Evolutionary conservation across 257 asterid genomes (phyloP).

Genomic region (Nicotiana otophora): DNA sequence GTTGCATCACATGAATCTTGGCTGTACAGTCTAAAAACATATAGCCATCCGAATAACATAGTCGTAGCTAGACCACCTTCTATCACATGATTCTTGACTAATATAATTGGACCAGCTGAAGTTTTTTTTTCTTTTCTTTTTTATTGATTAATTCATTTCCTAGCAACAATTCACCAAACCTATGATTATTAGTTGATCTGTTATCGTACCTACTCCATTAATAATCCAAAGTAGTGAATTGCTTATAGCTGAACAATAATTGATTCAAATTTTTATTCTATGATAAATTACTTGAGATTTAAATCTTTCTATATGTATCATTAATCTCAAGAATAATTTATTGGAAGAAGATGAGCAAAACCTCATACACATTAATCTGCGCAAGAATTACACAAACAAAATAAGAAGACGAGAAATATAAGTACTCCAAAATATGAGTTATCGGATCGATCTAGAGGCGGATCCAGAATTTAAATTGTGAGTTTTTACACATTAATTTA

Average conservation of each 20-base stretch:
- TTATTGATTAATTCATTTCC: background rate
- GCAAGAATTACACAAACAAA: no score
- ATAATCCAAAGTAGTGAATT: background rate
- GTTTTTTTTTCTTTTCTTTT: background rate
- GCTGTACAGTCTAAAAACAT: constrained; percentile 24
- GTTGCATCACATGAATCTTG: constrained; percentile 50
- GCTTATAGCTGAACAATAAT: background rate
- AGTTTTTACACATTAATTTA: no score
- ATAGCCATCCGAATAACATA: constrained; percentile 11
- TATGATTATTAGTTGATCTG: background rate
- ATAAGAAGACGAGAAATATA: no score
- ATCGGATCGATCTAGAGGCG: background rate
- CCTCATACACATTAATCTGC: no score
- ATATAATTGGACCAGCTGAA: background rate
- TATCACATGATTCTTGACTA: constrained; percentile 48
- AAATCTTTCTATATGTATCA: background rate
- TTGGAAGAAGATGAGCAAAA: no score
- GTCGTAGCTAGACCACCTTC: constrained; percentile 7
- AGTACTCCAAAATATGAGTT: background rate
- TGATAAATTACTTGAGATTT: background rate
- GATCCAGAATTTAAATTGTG: no score
- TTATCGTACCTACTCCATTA: background rate
- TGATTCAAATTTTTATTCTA: background rate
- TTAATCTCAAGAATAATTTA: background rate
- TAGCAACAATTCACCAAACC: background rate